A percentile compares a stretch with the other conserved stretches of the same genome.
Evolutionary conservation across 2,329 filamentous ascomycete species (phyloP).

Genomic region (Didymella segeticola): DNA sequence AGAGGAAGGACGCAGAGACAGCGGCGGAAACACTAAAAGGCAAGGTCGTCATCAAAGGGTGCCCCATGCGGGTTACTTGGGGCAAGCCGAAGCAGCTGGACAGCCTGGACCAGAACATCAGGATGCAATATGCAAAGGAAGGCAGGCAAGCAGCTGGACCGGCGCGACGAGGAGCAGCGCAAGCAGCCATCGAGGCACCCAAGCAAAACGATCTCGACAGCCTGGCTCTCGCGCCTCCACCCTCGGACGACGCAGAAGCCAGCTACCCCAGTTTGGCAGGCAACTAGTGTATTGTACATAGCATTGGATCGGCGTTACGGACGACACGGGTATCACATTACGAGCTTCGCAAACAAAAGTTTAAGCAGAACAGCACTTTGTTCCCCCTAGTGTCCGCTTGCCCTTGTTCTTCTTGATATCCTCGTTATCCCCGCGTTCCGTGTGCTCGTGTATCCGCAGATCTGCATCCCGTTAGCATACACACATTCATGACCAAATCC

Average conservation of each 20-base stretch:
- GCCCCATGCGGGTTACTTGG: slow-evolving; percentile 89
- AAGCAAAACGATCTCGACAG: slow-evolving; percentile 53
- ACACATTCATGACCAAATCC: not conserved
- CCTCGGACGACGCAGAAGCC: slow-evolving; percentile 77
- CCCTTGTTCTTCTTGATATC: slow-evolving; percentile 72
- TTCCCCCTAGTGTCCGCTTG: slow-evolving; percentile 48
- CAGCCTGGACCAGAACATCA: slow-evolving; percentile 85
- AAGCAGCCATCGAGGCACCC: slow-evolving; percentile 51
- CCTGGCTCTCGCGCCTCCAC: slow-evolving; percentile 73
- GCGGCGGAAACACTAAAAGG: slow-evolving; percentile 87
- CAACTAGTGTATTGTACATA: slow-evolving; percentile 59
- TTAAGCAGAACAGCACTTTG: slow-evolving; percentile 50
- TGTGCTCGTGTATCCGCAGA: slow-evolving; percentile 87
- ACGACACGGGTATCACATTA: slow-evolving; percentile 42
- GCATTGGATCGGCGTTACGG: slow-evolving; percentile 38
- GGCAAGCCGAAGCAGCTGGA: slow-evolving; percentile 91
- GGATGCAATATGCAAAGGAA: slow-evolving; percentile 80
- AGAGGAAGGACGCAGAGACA: slow-evolving; percentile 81
- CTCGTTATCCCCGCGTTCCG: slow-evolving; percentile 92
- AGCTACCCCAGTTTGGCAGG: slow-evolving; percentile 87
- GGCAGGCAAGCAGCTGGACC: slow-evolving; percentile 59
- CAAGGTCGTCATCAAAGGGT: slow-evolving; percentile 86
- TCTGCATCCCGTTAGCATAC: slow-evolving; percentile 58
- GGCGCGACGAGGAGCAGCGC: slow-evolving; percentile 37
- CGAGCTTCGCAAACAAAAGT: slow-evolving; percentile 32